Evolutionary conservation across 257 asterid species (phyloP).

Genomic region (Salvia miltiorrhiza): DNA sequence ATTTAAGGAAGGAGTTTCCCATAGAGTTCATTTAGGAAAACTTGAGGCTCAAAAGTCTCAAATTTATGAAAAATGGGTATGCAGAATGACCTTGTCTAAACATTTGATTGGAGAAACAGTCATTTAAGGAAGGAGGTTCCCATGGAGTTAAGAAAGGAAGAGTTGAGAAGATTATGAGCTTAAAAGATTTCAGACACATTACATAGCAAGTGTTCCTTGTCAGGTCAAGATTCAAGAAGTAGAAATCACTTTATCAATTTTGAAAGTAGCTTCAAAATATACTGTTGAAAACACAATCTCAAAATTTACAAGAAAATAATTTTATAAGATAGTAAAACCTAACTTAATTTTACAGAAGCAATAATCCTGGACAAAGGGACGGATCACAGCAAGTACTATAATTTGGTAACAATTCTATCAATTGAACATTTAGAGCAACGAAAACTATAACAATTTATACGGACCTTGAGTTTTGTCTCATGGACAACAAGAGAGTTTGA

Average conservation of each 20-base stretch:
- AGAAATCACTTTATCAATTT: background rate
- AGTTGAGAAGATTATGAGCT: background rate
- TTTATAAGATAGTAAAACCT: background rate
- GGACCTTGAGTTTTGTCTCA: slow-evolving; percentile 88
- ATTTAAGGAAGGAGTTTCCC: background rate
- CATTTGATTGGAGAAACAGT: background rate
- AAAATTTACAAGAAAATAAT: background rate
- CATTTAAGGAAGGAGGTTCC: background rate
- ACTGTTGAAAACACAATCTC: background rate
- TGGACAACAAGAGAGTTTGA: slow-evolving; percentile 71
- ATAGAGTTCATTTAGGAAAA: background rate
- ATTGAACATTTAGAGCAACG: background rate
- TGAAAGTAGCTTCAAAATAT: background rate
- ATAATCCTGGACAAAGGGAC: background rate
- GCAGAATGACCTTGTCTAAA: background rate
- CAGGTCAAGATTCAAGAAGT: background rate
- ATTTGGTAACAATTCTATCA: background rate
- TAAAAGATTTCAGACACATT: background rate
- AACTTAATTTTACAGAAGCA: background rate
- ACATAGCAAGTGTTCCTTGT: background rate
- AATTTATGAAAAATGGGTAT: background rate
- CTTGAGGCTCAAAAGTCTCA: background rate
- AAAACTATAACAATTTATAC: background rate
- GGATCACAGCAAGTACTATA: background rate
- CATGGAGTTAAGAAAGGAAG: background rate